Base-by-base conservation (phyloP, 768 basidiomycete genomes). In the Hortiboletus flavorubellus region DNA sequence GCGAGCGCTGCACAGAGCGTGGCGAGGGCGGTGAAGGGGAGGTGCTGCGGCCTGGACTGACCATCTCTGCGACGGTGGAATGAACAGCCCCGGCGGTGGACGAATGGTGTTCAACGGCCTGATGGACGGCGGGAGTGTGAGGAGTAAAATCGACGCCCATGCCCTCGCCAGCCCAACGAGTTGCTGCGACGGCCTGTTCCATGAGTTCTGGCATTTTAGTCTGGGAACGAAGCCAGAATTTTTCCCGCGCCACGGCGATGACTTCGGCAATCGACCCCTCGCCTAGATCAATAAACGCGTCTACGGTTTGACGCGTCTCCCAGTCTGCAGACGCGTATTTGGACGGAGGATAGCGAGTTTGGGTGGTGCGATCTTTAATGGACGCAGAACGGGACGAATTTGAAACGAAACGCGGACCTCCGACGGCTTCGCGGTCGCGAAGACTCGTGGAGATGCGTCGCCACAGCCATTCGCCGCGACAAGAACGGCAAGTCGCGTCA, bases 231-330 rank as follows among this genome's bases (percentile, higher is more conserved):
- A 91, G 66, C 89, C 89, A 91, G 52, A 78, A 74, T 67, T 88
- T 87, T 68, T 91, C 89, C 57, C 81, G 76, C 15, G 85, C 85
- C 30, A 86, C 68, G 31, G 66, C 65, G 34, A 89, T 66, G 21
- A 90, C 83, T 44, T 87, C 84, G 42, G 65, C 61, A 55, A 91
- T 79, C 7, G 76, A 79, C 21, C 89, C 89, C 59, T 91, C 89
- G 3, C 80, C 87, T 26, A 87, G 74, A 53, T 90, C 88, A 38
- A 90, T 69, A 70, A 87, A 91, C n/a, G 79, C 79, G 49, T 87
- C 86, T 12, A 91, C 77, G 9, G 77, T 76, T 60, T 84, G 82
- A 42, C 85, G 78, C 44, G 82, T 82, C 66, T 88, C 86, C 85
- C 84, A 86, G 60, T 89, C 87, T 1, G 64, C 62, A 39, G 69